Base-by-base conservation (phyloP, 805 yeast species). In the Saccharomycopsis sp. region DNA sequence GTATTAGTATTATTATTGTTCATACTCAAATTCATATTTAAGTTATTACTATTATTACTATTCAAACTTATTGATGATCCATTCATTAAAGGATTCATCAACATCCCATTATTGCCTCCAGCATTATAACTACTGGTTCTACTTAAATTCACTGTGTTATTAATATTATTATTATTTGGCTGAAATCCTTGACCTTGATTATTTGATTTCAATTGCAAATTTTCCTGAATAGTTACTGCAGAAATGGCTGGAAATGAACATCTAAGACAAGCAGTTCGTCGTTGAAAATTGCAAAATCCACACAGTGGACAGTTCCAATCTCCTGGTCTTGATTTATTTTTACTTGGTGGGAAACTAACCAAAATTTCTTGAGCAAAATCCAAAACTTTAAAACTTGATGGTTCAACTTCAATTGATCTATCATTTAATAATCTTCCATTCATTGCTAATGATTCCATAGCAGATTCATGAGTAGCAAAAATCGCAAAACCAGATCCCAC, bases 251-350 rank as follows among this genome's bases (percentile, higher is more conserved):
- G 95, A 61, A 81, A 86, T 2, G 89, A 79, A 57, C 96, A 88
- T 48, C 96, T 69, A 67, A 88, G 86, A 60, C 96, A 88, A 2
- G 94, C 94, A 2, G 94, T 82, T 59, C 96, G 72, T 53, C 96
- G 73, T 61, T 88, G 96, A 62, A 88, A 88, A 59, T 88, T 88
- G 19, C 94, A 83, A 54, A 88, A 88, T 1, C 96, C 95, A 66
- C 96, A 88, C 5, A 88, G 78, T 20, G 95, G 95, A 59, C 96
- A 88, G n/a, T 83, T 84, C 96, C 96, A 88, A 57, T 88, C 96
- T 17, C 96, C 96, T 0, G 96, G 96, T 54, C 96, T 69, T n/a
- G 39, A 21, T 52, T 92, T 70, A 17, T 31, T 31, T 50, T 85
- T 81, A 27, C 78, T 72, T 23, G 80, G 76, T 13, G 96, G 95